Evolutionary conservation across 2,329 filamentous ascomycete species (phyloP), one percentile per base, ranked within the genome.

Genomic region (Chaetomiaceae sp.): DNA sequence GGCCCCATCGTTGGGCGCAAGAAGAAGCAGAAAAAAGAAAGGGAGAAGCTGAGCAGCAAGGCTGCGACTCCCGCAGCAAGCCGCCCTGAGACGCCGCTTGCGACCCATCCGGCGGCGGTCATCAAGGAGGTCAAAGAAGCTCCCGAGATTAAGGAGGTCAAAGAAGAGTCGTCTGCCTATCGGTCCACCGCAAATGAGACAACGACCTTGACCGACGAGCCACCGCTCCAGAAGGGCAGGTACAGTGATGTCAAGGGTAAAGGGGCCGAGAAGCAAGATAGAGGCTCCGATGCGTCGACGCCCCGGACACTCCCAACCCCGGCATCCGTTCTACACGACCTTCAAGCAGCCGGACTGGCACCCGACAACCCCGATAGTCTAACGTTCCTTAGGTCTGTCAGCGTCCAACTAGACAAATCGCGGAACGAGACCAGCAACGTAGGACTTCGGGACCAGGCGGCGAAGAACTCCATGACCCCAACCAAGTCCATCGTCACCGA

Each of bases 1-100:
- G 89, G 83, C 7, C 89, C 89, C 0, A 86, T 95, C 36, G 67
- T 90, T 44, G 87, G 87, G 30, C 81, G 89, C 48, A 90, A 90
- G 75, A 92, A 90, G 75, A 94, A 92, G 72, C 82, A 88, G 66
- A 90, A 88, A 75, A 92, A 90, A 70, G 83, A 86, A 62, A 85
- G 81, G 57, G 71, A 70, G 62, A 65, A 61, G 29, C 46, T 59
- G 18, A 65, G 60, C 41, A 59, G 51, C 37, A 45, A 38, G 11
- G 67, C 60, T 29, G 52, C 57, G 10, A 60, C 60, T 2, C 54
- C 62, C 60, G 71, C 60, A 2, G 56, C 43, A 4, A 65, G 61
- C 46, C 58, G 60, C 8, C 57, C 62, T 2, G 51, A 61, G 18
- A 64, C 62, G 0, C 62, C 64, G 0, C 43, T 56, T 3, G 33